Evolutionary conservation across 2,329 filamentous ascomycete species (phyloP).

Genomic region (Alternaria burnsii): DNA sequence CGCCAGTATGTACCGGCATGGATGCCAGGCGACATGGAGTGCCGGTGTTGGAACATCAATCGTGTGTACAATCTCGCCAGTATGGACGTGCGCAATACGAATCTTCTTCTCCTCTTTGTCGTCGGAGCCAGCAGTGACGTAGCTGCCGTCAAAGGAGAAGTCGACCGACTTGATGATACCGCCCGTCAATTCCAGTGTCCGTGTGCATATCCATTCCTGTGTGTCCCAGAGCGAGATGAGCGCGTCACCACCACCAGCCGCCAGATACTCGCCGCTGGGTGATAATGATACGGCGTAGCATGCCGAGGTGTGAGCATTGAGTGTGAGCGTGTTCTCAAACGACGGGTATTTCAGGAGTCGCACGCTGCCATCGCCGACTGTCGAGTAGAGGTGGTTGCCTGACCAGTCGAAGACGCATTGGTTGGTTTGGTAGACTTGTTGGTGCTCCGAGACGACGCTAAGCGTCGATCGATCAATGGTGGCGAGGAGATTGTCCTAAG

Average conservation of each 20-base stretch:
- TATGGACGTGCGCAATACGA: conserved; percentile 76
- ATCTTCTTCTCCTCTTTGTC: conserved; percentile 76
- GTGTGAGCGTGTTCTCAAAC: conserved; percentile 60
- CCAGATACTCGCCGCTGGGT: conserved; percentile 74
- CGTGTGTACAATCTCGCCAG: conserved; percentile 75
- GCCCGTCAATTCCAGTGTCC: conserved; percentile 73
- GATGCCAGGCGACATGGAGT: conserved; percentile 78
- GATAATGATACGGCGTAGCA: conserved; percentile 75
- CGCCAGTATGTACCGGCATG: conserved; percentile 75
- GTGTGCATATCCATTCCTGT: conserved; percentile 76
- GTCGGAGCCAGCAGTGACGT: conserved; percentile 76
- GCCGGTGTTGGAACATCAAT: conserved; percentile 73
- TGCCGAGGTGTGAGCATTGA: conserved; percentile 77
- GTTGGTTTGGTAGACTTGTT: conserved; percentile 72
- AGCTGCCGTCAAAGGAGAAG: conserved; percentile 81
- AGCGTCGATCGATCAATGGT: conserved; percentile 68
- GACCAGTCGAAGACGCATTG: conserved; percentile 78
- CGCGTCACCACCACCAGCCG: conserved; percentile 78
- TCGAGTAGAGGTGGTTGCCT: conserved; percentile 74
- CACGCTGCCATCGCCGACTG: conserved; percentile 74
- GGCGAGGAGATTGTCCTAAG: conserved; percentile 68
- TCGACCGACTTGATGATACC: conserved; percentile 76
- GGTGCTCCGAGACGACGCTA: conserved; percentile 65
- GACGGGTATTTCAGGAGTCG: conserved; percentile 66
- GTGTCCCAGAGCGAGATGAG: conserved; percentile 82